Evolutionary conservation across 2,329 filamentous ascomycete genomes (phyloP).

Genomic region (Cladobotryum protrusum): DNA sequence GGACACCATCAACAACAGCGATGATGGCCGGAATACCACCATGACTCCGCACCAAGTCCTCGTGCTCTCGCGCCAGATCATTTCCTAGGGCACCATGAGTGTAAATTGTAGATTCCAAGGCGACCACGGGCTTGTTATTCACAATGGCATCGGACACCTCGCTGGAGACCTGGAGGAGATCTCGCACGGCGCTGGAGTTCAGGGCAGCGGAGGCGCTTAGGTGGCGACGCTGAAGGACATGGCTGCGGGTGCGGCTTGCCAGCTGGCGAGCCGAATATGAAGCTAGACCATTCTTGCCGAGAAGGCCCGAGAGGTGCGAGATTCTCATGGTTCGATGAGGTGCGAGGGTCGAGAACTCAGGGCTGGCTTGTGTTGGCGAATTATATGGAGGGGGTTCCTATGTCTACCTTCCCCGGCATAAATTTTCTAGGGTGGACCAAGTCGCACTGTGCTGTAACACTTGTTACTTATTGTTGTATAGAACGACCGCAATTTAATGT

Average conservation of each 20-base stretch:
- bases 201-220: conserved; percentile 6
- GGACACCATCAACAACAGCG: conserved; percentile 76
- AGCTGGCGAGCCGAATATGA: not conserved
- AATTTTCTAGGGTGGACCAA: not conserved
- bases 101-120: conserved; percentile 93
- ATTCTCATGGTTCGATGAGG: conserved; percentile 5
- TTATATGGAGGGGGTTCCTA: not conserved
- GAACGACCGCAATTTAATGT: too few relatives aligned
- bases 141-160: conserved; percentile 75
- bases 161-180: conserved; percentile 65
- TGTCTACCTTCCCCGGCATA: not conserved
- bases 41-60: conserved; percentile 71
- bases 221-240: conserved; percentile 2
- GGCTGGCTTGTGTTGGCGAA: not conserved
- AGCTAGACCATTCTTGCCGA: not conserved
- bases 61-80: conserved; percentile 67
- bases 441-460: too few relatives aligned
- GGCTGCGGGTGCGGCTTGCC: not conserved
- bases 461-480: too few relatives aligned
- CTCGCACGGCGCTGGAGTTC: conserved; percentile 22
- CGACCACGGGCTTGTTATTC: conserved; percentile 75
- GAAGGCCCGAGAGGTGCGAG: conserved; percentile 6
- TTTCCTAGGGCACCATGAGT: conserved; percentile 86
- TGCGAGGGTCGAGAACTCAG: not conserved
- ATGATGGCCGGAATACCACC: conserved; percentile 88